These are phyloP conservation scores for Coemansia sp. DNA, from an alignment of 192 early-diverging fungal genomes.

Conservation along the genomic window DNA sequence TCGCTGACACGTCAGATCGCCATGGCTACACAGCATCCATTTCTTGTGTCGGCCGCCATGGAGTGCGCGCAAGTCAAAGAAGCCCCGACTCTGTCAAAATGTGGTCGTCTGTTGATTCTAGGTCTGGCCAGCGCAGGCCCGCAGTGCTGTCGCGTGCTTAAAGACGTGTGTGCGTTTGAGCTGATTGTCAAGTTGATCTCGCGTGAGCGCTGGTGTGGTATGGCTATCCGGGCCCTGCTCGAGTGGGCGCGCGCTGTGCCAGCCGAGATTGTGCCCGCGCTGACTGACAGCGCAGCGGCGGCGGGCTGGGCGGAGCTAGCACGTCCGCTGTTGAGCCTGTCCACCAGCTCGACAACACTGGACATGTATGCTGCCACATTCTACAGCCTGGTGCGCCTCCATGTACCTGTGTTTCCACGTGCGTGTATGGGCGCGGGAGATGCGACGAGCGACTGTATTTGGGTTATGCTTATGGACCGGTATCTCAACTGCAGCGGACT, in stretches of 20 bases:
- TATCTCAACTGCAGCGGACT: slow-evolving; percentile 54
- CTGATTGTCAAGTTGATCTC: slow-evolving; percentile 55
- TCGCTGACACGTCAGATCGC: slow-evolving; percentile 43
- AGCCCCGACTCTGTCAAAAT: slow-evolving; percentile 40
- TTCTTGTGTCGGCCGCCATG: slow-evolving; percentile 43
- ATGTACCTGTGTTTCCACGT: slow-evolving; percentile 42
- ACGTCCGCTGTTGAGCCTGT: slow-evolving; percentile 46
- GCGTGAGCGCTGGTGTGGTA: slow-evolving; percentile 54
- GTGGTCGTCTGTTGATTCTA: slow-evolving; percentile 42
- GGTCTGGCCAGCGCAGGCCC: slow-evolving; percentile 42
- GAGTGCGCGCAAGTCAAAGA: slow-evolving; percentile 47
- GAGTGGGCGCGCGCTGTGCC: slow-evolving; percentile 50
- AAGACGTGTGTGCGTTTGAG: slow-evolving; percentile 51
- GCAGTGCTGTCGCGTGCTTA: slow-evolving; percentile 52
- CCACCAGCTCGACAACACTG: slow-evolving; percentile 51
- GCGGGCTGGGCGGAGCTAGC: slow-evolving; percentile 50
- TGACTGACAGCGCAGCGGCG: slow-evolving; percentile 36
- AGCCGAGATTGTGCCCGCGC: slow-evolving; percentile 42
- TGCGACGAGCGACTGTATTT: slow-evolving; percentile 33
- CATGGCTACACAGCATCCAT: slow-evolving; percentile 41
- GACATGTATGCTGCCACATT: slow-evolving; percentile 53
- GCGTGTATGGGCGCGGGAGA: slow-evolving; percentile 51
- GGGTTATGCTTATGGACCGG: slow-evolving; percentile 54
- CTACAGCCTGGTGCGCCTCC: slow-evolving; percentile 43
- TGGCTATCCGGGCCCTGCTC: slow-evolving; percentile 51